phyloP scores from a whole-genome alignment of 1,284 basidiomycete genomes.

The Rhodotorula sp. region DNA sequence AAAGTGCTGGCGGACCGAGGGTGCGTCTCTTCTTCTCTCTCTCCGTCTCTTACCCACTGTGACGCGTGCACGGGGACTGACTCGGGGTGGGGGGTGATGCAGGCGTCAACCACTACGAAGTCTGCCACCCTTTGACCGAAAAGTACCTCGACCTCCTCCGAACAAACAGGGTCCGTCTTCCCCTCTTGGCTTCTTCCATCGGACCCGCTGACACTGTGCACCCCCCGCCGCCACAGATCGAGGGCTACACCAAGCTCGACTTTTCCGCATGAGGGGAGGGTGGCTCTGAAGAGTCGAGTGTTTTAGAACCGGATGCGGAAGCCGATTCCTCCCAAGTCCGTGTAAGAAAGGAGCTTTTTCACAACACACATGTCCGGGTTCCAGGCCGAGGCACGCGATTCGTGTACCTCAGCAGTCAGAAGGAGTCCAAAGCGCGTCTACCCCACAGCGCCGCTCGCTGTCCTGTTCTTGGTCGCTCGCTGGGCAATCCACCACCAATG shows the following conservation, averaged over 20 bases:
- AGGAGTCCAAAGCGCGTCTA: too few species aligned
- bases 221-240: slow-evolving; percentile 16
- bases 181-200: not conserved
- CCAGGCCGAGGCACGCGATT: too few species aligned
- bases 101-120: slow-evolving; percentile 71
- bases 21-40: slow-evolving; percentile 49
- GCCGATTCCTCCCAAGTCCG: too few species aligned
- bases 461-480: too few species aligned
- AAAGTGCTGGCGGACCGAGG: slow-evolving; percentile 88
- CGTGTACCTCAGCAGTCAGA: too few species aligned
- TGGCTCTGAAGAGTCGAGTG: not conserved
- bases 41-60: not conserved
- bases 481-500: too few species aligned
- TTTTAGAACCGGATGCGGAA: not conserved
- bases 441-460: too few species aligned
- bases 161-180: slow-evolving; percentile 61
- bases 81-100: not conserved
- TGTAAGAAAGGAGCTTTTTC: too few species aligned
- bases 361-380: too few species aligned
- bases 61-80: too few species aligned
- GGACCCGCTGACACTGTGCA: not conserved
- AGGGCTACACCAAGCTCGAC: slow-evolving; percentile 41
- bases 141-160: slow-evolving; percentile 78
- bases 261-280: slow-evolving; percentile 22
- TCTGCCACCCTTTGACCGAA: slow-evolving; percentile 81